phyloP scores from a whole-genome alignment of 192 early-diverging fungal genomes.

The Rhizophagus sp. region DNA sequence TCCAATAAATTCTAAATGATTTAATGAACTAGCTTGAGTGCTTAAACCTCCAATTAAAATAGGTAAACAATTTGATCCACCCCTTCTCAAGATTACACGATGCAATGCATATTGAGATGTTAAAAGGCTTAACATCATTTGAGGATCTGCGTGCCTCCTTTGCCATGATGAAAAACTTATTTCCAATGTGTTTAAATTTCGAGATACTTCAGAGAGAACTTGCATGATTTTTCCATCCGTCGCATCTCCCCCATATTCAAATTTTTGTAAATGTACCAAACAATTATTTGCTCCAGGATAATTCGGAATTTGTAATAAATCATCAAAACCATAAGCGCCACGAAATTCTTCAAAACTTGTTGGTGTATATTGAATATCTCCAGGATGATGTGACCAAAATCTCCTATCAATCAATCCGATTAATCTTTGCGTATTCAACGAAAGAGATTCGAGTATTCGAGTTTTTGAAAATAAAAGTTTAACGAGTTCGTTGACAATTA shows the following conservation, averaged over 20 bases:
- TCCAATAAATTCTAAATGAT: conserved; percentile 16
- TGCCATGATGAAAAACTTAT: conserved; percentile 24
- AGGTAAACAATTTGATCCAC: conserved; percentile 1
- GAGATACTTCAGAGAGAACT: background rate
- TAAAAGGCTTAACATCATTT: conserved; percentile 15
- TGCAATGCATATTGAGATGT: conserved; percentile 1
- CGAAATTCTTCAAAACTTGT: conserved; percentile 19
- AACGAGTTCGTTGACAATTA: background rate
- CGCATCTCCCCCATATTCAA: conserved; percentile 8
- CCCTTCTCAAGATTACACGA: conserved; percentile 1
- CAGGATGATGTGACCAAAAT: conserved; percentile 20
- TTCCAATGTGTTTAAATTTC: conserved; percentile 1
- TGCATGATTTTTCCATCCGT: conserved; percentile 18
- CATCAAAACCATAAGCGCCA: conserved; percentile 10
- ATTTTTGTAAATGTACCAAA: background rate
- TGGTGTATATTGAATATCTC: conserved; percentile 14
- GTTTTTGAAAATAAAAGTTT: conserved; percentile 14
- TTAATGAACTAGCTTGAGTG: conserved; percentile 6
- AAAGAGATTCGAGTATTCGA: background rate
- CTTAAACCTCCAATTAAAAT: background rate
- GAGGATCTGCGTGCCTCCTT: background rate
- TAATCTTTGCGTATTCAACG: conserved; percentile 4
- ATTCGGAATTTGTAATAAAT: conserved; percentile 1
- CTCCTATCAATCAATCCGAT: conserved; percentile 4
- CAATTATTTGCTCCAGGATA: conserved; percentile 4